Percentiles rank a stretch among this genome's conserved stretches.
phyloP scores from a whole-genome alignment of 2,329 filamentous ascomycete species.

The Fusarium abutilonis region DNA sequence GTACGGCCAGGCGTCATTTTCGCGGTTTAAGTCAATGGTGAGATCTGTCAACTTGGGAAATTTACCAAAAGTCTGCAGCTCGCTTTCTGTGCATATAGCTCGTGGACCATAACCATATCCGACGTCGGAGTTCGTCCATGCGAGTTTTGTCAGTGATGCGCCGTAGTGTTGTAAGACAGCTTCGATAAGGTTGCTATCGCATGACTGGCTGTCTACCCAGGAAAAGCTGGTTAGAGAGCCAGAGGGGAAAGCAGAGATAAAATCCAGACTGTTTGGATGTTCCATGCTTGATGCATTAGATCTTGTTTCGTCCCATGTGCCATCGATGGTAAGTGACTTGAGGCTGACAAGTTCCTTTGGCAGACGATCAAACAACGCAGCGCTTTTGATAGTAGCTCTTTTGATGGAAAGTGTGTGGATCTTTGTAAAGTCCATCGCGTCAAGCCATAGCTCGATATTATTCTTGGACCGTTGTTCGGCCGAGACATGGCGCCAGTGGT shows the following conservation, averaged over 20 bases:
- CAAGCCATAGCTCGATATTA: conserved; percentile 10
- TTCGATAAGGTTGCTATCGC: background rate
- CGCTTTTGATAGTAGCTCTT: background rate
- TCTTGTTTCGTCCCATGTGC: background rate
- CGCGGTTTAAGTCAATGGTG: conserved; percentile 7
- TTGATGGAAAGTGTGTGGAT: background rate
- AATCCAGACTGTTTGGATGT: background rate
- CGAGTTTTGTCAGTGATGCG: background rate
- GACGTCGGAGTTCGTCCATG: conserved; percentile 4
- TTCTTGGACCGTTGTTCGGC: conserved; percentile 1
- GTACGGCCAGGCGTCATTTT: conserved; percentile 4
- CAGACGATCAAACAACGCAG: background rate
- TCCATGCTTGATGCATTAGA: too few relatives aligned
- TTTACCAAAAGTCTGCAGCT: background rate
- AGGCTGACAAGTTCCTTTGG: background rate
- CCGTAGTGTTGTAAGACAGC: conserved; percentile 5
- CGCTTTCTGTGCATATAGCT: background rate
- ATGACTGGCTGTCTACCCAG: conserved; percentile 1
- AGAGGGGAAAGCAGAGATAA: conserved; percentile 1
- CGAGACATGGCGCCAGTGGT: background rate
- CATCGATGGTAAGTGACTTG: conserved; percentile 2
- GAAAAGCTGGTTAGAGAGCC: background rate
- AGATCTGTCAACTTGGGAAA: background rate
- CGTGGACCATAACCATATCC: background rate
- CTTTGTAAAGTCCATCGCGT: conserved; percentile 14